These are phyloP conservation scores for Meira nashicola DNA, from an alignment of 1,284 basidiomycete genomes.

Conservation along the genomic window DNA sequence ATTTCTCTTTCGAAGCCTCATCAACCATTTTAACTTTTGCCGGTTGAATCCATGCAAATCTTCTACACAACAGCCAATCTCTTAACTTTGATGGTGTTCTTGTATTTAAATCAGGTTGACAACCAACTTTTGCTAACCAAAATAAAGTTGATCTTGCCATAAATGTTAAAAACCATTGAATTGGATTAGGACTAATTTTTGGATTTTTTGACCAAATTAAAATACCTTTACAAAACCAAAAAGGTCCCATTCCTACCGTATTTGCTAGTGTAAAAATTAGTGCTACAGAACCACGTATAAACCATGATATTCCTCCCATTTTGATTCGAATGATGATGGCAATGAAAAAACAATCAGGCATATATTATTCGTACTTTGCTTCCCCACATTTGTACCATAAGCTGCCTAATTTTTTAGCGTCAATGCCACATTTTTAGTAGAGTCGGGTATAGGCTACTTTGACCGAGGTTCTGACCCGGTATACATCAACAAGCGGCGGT, in stretches of 20 bases:
- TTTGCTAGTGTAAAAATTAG: not conserved
- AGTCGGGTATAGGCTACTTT: too few species aligned
- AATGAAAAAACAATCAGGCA: too few species aligned
- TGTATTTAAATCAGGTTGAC: not conserved
- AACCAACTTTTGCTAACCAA: not conserved
- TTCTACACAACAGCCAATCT: constrained; percentile 2
- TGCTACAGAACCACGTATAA: not conserved
- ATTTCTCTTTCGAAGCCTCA: not conserved
- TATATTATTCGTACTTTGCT: too few species aligned
- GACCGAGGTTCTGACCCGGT: too few species aligned
- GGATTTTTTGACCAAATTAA: not conserved
- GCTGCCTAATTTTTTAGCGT: too few species aligned
- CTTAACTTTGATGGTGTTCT: not conserved
- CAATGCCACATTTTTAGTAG: too few species aligned
- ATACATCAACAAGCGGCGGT: too few species aligned
- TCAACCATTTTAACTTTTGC: not conserved
- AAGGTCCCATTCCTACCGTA: not conserved
- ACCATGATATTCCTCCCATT: too few species aligned
- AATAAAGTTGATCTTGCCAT: not conserved
- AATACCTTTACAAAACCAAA: not conserved
- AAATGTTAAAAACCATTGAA: constrained; percentile 2
- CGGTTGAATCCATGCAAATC: constrained; percentile 8
- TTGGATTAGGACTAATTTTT: not conserved
- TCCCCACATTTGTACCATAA: too few species aligned
- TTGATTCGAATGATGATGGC: too few species aligned